Evolutionary conservation across 2,329 filamentous ascomycete genomes (phyloP).

Genomic region (Pyrenochaeta sp.): DNA sequence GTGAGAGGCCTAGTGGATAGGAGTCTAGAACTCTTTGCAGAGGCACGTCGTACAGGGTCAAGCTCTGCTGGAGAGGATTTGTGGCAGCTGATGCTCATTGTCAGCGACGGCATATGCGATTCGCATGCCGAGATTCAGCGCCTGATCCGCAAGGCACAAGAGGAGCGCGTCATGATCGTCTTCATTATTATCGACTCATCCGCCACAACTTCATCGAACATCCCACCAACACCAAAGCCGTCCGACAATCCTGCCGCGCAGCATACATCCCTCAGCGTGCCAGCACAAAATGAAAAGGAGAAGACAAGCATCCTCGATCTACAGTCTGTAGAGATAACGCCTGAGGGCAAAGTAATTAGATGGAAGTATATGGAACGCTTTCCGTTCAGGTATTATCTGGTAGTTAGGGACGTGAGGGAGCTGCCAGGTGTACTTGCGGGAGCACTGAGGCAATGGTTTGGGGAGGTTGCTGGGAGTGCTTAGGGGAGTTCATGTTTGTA

Average conservation of each 20-base stretch:
- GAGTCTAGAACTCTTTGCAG: conserved; percentile 82
- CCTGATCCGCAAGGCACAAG: conserved; percentile 84
- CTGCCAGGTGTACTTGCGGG: conserved; percentile 87
- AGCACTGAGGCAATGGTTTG: conserved; percentile 95
- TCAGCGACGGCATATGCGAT: conserved; percentile 93
- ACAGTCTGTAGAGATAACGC: conserved; percentile 83
- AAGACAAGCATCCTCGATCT: conserved; percentile 83
- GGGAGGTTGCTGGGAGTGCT: conserved; percentile 65
- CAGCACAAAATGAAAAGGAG: conserved; percentile 53
- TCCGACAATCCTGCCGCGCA: conserved; percentile 15
- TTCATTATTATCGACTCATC: conserved; percentile 91
- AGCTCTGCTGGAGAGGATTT: conserved; percentile 69
- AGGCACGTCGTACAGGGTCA: conserved; percentile 70
- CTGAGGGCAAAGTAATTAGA: conserved; percentile 75
- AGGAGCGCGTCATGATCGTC: conserved; percentile 96
- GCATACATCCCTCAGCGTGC: conserved; percentile 1
- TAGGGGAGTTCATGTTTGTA: conserved; percentile 3
- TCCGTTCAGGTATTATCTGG: conserved; percentile 95
- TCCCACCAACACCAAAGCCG: conserved; percentile 6
- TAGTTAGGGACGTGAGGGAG: conserved; percentile 91
- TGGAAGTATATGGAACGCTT: conserved; percentile 94
- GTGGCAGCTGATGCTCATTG: conserved; percentile 93
- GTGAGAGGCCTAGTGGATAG: conserved; percentile 79
- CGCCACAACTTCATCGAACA: conserved; percentile 20
- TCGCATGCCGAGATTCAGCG: conserved; percentile 84